Evolutionary conservation across 2,329 filamentous ascomycete genomes (phyloP).

Genomic region (Aspergillus persii): DNA sequence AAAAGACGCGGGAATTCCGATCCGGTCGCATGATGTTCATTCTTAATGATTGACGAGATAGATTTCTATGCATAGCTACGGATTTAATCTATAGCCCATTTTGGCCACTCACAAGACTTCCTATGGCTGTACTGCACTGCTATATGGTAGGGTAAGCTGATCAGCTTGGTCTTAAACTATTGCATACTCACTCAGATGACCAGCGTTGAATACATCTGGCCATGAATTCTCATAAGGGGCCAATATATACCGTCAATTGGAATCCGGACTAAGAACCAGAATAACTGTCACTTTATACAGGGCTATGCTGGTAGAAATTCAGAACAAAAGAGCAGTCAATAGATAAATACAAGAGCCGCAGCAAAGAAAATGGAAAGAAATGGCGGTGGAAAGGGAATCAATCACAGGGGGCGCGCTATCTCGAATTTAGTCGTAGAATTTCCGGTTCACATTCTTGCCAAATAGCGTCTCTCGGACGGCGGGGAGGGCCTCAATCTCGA

Average conservation of each 20-base stretch:
- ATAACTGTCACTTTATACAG: conserved; percentile 11
- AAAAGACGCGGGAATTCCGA: background rate
- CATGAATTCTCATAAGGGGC: background rate
- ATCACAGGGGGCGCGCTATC: conserved; percentile 21
- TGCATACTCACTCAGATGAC: background rate
- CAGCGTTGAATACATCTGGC: background rate
- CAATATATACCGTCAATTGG: background rate
- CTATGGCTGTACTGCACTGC: too few relatives aligned
- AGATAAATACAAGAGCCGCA: conserved; percentile 17
- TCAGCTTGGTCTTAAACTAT: background rate
- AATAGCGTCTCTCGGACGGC: conserved; percentile 83
- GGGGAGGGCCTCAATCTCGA: conserved; percentile 82
- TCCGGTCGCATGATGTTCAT: background rate
- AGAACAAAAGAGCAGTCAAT: conserved; percentile 9
- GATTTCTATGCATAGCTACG: background rate
- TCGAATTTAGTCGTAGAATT: conserved; percentile 75
- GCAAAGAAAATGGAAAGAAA: conserved; percentile 8
- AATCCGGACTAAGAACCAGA: background rate
- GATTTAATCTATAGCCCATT: background rate
- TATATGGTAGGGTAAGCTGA: background rate
- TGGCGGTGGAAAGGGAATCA: conserved; percentile 4
- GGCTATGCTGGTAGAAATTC: conserved; percentile 13
- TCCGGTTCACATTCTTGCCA: conserved; percentile 91
- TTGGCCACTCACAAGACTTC: too few relatives aligned
- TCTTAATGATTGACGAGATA: background rate